Evolutionary conservation across 2,329 filamentous ascomycete genomes (phyloP).

Genomic region (Ceratocystis destructans): DNA sequence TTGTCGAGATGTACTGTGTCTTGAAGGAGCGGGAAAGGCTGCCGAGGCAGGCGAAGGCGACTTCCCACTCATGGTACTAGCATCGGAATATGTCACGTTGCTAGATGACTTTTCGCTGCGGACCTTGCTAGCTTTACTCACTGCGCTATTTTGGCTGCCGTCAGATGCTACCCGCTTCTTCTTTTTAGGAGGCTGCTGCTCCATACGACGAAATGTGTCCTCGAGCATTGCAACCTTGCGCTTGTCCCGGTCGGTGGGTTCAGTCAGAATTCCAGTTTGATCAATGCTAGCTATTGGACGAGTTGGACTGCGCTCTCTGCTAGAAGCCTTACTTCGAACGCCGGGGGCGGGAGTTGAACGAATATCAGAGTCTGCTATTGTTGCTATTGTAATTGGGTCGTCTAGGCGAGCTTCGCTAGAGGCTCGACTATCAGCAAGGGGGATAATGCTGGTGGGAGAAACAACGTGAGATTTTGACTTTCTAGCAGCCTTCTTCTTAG

Average conservation of each 20-base stretch:
- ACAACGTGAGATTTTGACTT: conserved; percentile 43
- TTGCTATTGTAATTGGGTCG: conserved; percentile 26
- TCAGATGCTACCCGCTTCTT: conserved; percentile 53
- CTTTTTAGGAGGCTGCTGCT: conserved; percentile 39
- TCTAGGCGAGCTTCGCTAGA: conserved; percentile 48
- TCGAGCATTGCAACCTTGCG: conserved; percentile 53
- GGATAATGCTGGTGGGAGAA: conserved; percentile 49
- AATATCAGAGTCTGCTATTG: conserved; percentile 35
- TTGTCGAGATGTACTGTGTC: conserved; percentile 26
- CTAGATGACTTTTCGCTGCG: conserved; percentile 1
- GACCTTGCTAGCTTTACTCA: conserved; percentile 9
- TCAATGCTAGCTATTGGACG: conserved; percentile 44
- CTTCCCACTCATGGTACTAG: conserved; percentile 40
- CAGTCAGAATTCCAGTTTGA: conserved; percentile 46
- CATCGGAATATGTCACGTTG: conserved; percentile 36
- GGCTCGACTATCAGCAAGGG: conserved; percentile 49
- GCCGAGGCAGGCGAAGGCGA: conserved; percentile 37
- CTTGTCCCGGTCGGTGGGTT: conserved; percentile 53
- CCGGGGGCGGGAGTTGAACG: conserved; percentile 37
- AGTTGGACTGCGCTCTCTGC: conserved; percentile 50
- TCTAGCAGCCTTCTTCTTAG: conserved; percentile 37
- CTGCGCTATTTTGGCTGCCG: conserved; percentile 27
- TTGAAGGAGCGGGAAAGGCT: conserved; percentile 24
- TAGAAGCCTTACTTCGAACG: conserved; percentile 50
- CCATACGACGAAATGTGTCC: conserved; percentile 49